These are phyloP conservation scores for Lactarius quietus DNA, from an alignment of 768 basidiomycete genomes.

Conservation along the genomic window DNA sequence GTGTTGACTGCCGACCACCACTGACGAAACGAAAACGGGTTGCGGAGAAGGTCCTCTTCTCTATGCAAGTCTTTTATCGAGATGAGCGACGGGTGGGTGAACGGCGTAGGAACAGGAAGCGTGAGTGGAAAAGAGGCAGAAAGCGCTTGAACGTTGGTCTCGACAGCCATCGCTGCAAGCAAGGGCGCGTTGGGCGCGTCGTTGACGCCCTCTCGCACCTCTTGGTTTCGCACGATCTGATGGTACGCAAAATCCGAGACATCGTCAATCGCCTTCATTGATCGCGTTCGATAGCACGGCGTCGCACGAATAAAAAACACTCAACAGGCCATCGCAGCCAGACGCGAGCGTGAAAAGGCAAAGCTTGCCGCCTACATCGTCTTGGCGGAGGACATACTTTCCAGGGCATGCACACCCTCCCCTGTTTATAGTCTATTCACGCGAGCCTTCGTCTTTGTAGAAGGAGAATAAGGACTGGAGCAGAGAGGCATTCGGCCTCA, in stretches of 20 bases:
- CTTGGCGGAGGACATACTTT: conserved; percentile 59
- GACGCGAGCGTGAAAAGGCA: conserved; percentile 62
- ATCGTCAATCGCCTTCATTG: neutral
- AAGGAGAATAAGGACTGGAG: conserved; percentile 68
- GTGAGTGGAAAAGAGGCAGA: conserved; percentile 75
- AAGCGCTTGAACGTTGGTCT: conserved; percentile 50
- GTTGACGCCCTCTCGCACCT: neutral
- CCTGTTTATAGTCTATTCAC: conserved; percentile 17
- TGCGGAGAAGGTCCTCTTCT: conserved; percentile 91
- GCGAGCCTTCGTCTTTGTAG: conserved; percentile 40
- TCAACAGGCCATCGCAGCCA: conserved; percentile 59
- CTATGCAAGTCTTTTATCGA: conserved; percentile 72
- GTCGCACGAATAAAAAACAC: conserved; percentile 61
- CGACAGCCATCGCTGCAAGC: conserved; percentile 48
- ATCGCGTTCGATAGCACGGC: conserved; percentile 49
- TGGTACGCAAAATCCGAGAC: conserved; percentile 3
- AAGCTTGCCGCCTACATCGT: conserved; percentile 75
- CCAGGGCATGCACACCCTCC: conserved; percentile 47
- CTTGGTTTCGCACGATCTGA: conserved; percentile 9
- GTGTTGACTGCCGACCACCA: conserved; percentile 89
- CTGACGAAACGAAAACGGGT: conserved; percentile 85
- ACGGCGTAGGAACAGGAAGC: conserved; percentile 76
- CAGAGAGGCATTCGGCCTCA: conserved; percentile 70
- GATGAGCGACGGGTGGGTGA: conserved; percentile 73
- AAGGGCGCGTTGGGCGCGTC: neutral